These are phyloP conservation scores for Podospora pseudopauciseta DNA, from an alignment of 495 filamentous ascomycete genomes.

Conservation along the genomic window DNA sequence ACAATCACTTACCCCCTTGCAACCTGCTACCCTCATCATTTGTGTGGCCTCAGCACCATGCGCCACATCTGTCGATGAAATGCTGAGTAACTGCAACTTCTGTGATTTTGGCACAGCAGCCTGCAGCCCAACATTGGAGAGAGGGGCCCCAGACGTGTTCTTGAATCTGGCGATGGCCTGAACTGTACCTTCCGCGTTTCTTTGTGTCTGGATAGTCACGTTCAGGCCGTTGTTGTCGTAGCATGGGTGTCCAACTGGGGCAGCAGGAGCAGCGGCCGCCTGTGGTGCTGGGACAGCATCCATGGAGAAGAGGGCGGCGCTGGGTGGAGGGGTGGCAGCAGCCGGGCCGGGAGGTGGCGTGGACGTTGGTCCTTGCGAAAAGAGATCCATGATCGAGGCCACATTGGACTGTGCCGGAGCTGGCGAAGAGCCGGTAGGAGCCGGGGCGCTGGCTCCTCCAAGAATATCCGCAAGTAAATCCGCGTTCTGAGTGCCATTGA, in stretches of 20 bases:
- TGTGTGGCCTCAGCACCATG: conserved; percentile 81
- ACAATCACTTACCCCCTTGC: conserved; percentile 73
- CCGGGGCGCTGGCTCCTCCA: conserved; percentile 54
- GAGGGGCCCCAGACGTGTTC: conserved; percentile 61
- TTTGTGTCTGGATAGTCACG: conserved; percentile 76
- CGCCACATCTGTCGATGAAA: conserved; percentile 72
- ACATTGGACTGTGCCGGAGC: conserved; percentile 55
- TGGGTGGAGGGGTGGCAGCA: conserved; percentile 40
- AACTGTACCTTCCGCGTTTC: conserved; percentile 64
- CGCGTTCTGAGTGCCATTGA: conserved; percentile 68
- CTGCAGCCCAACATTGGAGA: conserved; percentile 75
- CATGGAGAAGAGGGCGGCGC: conserved; percentile 40
- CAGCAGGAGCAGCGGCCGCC: conserved; percentile 39
- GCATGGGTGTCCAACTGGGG: conserved; percentile 59
- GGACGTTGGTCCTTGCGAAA: conserved; percentile 40
- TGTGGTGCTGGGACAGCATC: conserved; percentile 47
- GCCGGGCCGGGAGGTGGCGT: conserved; percentile 29
- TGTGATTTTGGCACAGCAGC: conserved; percentile 96
- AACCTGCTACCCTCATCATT: conserved; percentile 74
- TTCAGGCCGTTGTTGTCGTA: conserved; percentile 83
- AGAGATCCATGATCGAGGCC: conserved; percentile 85
- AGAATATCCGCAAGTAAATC: conserved; percentile 89
- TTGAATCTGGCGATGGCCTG: conserved; percentile 81
- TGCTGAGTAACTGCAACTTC: conserved; percentile 82
- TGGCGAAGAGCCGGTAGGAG: conserved; percentile 53